A percentile compares a stretch with the other conserved stretches of the same genome.
phyloP scores from a whole-genome alignment of 352 stramenopile genomes.

The Aphanomyces astaci region DNA sequence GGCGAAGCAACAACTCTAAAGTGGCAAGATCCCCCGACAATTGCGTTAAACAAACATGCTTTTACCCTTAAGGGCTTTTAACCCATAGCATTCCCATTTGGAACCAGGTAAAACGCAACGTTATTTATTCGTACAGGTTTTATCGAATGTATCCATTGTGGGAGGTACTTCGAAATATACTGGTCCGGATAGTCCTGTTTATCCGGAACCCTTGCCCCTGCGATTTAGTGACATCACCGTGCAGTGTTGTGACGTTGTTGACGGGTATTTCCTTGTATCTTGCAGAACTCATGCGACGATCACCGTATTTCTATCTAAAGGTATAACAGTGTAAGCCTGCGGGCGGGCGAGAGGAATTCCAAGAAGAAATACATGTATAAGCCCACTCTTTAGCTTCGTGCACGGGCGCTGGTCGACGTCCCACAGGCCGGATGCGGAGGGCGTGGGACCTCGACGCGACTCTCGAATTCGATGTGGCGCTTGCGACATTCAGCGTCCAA shows the following conservation, averaged over 20 bases:
- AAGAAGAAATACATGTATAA: not conserved
- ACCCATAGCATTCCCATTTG: no score
- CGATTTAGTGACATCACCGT: not conserved
- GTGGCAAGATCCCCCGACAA: not conserved
- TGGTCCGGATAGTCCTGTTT: not conserved
- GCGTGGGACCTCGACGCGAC: not conserved
- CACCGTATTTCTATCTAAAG: no score
- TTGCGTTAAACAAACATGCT: no score
- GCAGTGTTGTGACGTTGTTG: not conserved
- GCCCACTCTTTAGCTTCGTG: no score
- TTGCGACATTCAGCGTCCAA: not conserved
- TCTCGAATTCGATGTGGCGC: not conserved
- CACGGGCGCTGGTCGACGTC: conserved; percentile 3
- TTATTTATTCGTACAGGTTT: not conserved
- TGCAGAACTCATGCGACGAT: no score
- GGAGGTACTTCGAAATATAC: not conserved
- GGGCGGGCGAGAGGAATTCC: not conserved
- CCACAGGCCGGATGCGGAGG: not conserved
- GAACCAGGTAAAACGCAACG: no score
- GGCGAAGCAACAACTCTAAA: not conserved
- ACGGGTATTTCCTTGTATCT: not conserved
- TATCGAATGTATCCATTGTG: not conserved
- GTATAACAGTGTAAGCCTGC: no score
- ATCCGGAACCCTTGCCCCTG: not conserved
- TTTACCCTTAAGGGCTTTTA: no score